These are phyloP conservation scores for Euphrasia arctica DNA, from an alignment of 305 asterid genomes.

Conservation along the genomic window DNA sequence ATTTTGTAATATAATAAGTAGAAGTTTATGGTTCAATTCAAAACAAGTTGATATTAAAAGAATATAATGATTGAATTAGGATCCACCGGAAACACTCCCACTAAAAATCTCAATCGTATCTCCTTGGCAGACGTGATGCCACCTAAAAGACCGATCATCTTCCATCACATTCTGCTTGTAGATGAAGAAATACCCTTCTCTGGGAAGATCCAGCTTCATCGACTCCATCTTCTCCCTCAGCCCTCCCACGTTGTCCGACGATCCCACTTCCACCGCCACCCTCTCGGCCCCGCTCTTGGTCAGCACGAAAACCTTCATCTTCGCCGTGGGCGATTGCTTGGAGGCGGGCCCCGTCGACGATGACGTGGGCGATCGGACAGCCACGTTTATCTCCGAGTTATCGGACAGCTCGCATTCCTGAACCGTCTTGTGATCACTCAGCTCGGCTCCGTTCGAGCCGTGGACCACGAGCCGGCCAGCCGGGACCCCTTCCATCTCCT, in stretches of 20 bases:
- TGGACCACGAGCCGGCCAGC: constrained; percentile 24
- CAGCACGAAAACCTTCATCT: constrained; percentile 32
- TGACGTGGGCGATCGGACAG: constrained; percentile 12
- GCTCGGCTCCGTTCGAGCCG: constrained; percentile 39
- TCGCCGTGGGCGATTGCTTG: constrained; percentile 23
- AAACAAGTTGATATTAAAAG: too few species aligned
- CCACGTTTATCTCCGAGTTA: constrained; percentile 37
- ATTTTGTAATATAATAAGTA: too few species aligned
- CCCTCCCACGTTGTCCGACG: constrained; percentile 43
- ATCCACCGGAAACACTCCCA: constrained; percentile 63
- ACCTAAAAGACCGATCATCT: constrained; percentile 57
- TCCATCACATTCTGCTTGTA: constrained; percentile 66
- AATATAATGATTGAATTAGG: neutral
- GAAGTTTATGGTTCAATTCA: too few species aligned
- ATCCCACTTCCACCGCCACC: constrained; percentile 45
- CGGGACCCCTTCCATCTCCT: constrained; percentile 38
- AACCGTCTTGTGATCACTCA: constrained; percentile 39
- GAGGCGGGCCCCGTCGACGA: constrained; percentile 26
- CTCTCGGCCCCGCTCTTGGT: constrained; percentile 35
- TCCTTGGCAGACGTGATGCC: constrained; percentile 62
- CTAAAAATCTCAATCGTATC: constrained; percentile 58
- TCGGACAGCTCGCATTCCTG: constrained; percentile 34
- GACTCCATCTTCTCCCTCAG: constrained; percentile 43
- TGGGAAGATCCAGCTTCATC: constrained; percentile 42
- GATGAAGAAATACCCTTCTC: constrained; percentile 60